A percentile compares a stretch with the other conserved stretches of the same genome.
phyloP scores from a whole-genome alignment of 2,329 filamentous ascomycete species.

The Penicillium sp. region DNA sequence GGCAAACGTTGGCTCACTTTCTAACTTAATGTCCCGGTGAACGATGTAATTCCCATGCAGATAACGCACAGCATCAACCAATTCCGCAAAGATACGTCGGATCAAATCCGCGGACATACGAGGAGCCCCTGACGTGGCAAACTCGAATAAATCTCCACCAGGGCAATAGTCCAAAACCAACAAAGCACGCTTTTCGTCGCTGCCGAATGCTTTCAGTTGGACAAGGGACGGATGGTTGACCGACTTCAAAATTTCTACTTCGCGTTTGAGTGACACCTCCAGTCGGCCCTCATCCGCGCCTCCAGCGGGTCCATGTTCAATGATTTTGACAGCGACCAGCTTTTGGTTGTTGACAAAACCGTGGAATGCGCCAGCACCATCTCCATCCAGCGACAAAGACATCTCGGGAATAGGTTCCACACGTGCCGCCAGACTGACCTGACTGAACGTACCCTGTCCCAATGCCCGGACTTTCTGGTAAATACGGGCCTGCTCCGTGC shows the following conservation, averaged over 20 bases:
- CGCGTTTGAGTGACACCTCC: conserved; percentile 88
- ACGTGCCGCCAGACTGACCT: conserved; percentile 85
- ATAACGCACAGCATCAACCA: conserved; percentile 81
- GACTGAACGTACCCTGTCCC: conserved; percentile 93
- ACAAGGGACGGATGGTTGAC: conserved; percentile 88
- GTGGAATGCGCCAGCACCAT: conserved; percentile 13
- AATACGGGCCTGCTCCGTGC: conserved; percentile 66
- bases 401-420: conserved; percentile 55
- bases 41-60: conserved; percentile 83
- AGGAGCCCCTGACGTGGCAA: conserved; percentile 70
- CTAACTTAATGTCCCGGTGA: conserved; percentile 95
- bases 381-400: conserved; percentile 13
- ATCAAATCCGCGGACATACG: conserved; percentile 67
- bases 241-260: conserved; percentile 87
- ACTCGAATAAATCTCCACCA: conserved; percentile 90
- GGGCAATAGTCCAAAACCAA: conserved; percentile 88
- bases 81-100: conserved; percentile 82
- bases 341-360: conserved; percentile 62
- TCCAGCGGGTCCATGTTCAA: conserved; percentile 89
- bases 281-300: conserved; percentile 90
- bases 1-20: conserved; percentile 64
- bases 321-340: conserved; percentile 90
- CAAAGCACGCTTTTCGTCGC: conserved; percentile 76
- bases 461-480: conserved; percentile 79
- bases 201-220: conserved; percentile 86